Base-by-base conservation (phyloP, 179 eudicot species). In the Vitellaria paradoxa region DNA sequence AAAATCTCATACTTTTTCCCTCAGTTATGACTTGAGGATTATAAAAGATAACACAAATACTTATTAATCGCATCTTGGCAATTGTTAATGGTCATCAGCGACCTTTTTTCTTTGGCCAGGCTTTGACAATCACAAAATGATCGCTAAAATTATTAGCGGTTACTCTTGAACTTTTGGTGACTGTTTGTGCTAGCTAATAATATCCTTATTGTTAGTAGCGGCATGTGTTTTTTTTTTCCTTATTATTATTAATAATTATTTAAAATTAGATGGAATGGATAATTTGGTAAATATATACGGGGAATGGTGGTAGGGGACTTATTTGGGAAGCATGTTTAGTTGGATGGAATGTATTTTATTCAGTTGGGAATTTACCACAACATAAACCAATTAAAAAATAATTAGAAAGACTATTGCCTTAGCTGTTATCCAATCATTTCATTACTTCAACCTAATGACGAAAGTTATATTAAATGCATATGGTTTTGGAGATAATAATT, bases 371-470 rank as follows among this genome's bases (percentile, higher is more conserved):
- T 68, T 18, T 11, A 10, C 55, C 6, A 68, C 0, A 13, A 4
- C 2, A 46, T 23, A 4, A 55, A 20, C 21, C 21, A 20, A 69
- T 47, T 17, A 12, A 1, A 20, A 69, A 69, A 50, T 26, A 71
- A 52, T 71, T 23, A 12, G 26, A 1, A 55, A 53, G 74, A 71
- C 53, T 24, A 30, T 53, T 8, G 9, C 23, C 23, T 71, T 53
- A 14, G 45, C 55, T 52, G 46, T 71, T 15, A 26, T 46, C 74
- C 26, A 71, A 70, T 70, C 21, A 26, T 52, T 70, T 70, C 61
- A 52, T 50, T 70, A 24, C 20, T 70, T 50, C 61, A 23, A 52
- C 1, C 37, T 30, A 30, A 52, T 53, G 60, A 70, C 50, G 23
- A 55, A 13, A 2, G 0, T 0, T 61, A 17, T 64, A 10, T 24